A percentile compares a stretch with the other conserved stretches of the same genome.
Conservation (phyloP, 768 basidiomycete genomes). For the Boletus reticulatus region DNA sequence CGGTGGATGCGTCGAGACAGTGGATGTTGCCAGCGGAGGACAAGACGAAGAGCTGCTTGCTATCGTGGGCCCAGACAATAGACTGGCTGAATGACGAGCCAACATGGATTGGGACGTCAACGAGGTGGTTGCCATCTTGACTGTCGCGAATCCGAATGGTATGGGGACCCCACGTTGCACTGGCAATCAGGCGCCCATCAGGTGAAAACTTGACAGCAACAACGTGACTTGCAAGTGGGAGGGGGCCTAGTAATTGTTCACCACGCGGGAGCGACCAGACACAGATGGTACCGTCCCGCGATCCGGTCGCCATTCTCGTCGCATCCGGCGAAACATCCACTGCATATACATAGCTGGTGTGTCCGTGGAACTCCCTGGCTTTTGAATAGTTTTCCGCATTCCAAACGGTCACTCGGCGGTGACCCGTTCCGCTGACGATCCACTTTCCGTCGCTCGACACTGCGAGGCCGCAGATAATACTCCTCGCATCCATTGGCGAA, state of each 20-base stretch:
- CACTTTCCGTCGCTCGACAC: constrained; percentile 1
- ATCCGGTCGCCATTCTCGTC: background rate
- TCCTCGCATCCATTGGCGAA: background rate
- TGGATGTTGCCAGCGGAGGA: background rate
- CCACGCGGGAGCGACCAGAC: constrained; percentile 9
- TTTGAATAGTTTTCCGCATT: background rate
- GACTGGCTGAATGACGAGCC: background rate
- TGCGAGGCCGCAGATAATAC: background rate
- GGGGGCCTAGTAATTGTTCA: background rate
- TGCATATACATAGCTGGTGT: background rate
- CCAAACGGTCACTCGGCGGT: background rate
- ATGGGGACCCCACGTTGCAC: background rate
- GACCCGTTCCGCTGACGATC: background rate
- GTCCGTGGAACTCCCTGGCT: background rate
- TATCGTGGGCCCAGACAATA: background rate
- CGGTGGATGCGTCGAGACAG: background rate
- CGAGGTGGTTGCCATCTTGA: background rate
- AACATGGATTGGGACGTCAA: background rate
- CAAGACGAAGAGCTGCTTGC: background rate
- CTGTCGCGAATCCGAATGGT: constrained; percentile 2
- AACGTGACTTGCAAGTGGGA: background rate
- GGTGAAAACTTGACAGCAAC: constrained; percentile 11
- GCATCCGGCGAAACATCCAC: constrained; percentile 7
- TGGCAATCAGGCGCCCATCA: background rate
- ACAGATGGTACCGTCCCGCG: background rate